phyloP scores from a whole-genome alignment of 2,329 filamentous ascomycete genomes.

The Nemania sp. region DNA sequence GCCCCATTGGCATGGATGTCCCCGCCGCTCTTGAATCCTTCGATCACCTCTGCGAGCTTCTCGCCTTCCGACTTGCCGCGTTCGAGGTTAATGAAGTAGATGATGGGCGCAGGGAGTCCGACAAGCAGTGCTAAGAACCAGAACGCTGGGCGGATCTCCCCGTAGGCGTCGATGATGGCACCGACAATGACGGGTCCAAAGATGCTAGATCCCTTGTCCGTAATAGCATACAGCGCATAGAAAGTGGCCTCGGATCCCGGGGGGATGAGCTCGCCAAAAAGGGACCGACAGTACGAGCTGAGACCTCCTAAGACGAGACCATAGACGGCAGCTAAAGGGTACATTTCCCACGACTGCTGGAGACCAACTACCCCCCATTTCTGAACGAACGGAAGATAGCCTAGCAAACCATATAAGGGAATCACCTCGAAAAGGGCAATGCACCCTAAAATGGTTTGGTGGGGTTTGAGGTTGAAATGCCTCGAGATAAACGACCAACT shows the following conservation, averaged over 20 bases:
- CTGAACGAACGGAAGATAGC: constrained; percentile 81
- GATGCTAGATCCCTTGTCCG: constrained; percentile 91
- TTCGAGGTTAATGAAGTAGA: constrained; percentile 84
- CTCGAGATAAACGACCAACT: constrained; percentile 83
- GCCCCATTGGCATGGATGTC: constrained; percentile 26
- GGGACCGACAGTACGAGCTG: constrained; percentile 85
- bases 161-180: constrained; percentile 82
- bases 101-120: constrained; percentile 79
- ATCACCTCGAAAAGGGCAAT: constrained; percentile 91
- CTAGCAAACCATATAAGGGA: constrained; percentile 85
- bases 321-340: constrained; percentile 85
- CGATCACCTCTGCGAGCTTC: constrained; percentile 64
- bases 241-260: constrained; percentile 94
- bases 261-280: constrained; percentile 93
- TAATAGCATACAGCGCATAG: constrained; percentile 95
- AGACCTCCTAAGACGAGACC: constrained; percentile 93
- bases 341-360: constrained; percentile 98
- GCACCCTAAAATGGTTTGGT: constrained; percentile 90
- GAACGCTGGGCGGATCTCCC: constrained; percentile 84
- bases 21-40: constrained; percentile 51
- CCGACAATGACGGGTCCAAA: constrained; percentile 96
- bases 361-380: constrained; percentile 78
- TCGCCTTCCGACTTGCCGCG: constrained; percentile 72
- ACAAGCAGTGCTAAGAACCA: constrained; percentile 90
- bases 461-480: constrained; percentile 70